Percentiles rank a stretch among this genome's conserved stretches.
Conservation (phyloP, 1,139 yeast genomes). For the Saccharomycopsis crataegensis region DNA sequence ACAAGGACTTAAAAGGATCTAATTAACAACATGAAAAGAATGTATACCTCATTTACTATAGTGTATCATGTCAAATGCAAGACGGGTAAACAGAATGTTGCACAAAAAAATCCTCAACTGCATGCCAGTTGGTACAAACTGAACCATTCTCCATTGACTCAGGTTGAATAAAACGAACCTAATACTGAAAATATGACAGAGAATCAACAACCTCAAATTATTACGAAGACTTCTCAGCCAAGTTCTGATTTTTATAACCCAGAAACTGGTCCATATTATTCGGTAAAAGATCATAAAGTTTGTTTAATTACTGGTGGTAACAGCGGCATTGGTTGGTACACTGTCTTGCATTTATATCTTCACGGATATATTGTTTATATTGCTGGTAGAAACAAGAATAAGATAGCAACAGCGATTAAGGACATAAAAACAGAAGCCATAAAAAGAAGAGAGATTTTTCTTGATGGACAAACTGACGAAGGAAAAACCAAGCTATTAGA, state of each 20-base stretch:
- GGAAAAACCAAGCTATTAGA: neutral
- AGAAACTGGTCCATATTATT: slow-evolving; percentile 9
- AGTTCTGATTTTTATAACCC: slow-evolving; percentile 3
- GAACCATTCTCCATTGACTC: too few relatives aligned
- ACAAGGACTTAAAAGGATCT: too few relatives aligned
- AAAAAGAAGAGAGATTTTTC: neutral
- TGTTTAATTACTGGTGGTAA: slow-evolving; percentile 28
- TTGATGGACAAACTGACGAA: neutral
- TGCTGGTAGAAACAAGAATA: slow-evolving; percentile 57
- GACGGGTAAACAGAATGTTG: too few relatives aligned
- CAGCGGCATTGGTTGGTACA: slow-evolving; percentile 73
- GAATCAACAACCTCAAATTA: neutral
- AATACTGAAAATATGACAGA: too few relatives aligned
- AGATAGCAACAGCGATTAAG: slow-evolving; percentile 48
- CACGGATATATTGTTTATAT: slow-evolving; percentile 74
- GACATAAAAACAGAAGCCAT: slow-evolving; percentile 49
- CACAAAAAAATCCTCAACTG: too few relatives aligned
- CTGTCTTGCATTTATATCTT: slow-evolving; percentile 64
- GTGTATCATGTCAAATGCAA: too few relatives aligned
- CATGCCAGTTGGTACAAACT: too few relatives aligned
- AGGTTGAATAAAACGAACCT: too few relatives aligned
- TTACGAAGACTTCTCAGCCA: neutral
- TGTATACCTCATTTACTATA: too few relatives aligned
- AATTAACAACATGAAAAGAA: too few relatives aligned
- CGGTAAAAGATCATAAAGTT: slow-evolving; percentile 8